Base-by-base conservation (phyloP, 345 rosid species). In the Pugionium cornutum region DNA sequence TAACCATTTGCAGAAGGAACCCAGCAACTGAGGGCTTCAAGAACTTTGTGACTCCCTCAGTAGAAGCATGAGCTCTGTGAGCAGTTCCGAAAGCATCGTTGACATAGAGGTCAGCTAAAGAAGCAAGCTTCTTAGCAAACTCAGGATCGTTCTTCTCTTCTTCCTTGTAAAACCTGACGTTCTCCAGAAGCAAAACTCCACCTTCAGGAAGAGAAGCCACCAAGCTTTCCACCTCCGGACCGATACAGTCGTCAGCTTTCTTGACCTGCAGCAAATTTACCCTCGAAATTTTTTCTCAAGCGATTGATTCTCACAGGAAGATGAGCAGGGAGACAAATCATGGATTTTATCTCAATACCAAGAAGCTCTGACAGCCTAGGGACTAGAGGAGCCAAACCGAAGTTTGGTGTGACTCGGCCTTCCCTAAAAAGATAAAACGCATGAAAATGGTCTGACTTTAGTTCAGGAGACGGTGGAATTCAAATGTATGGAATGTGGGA, bases 141-240 rank as follows among this genome's bases (percentile, higher is more conserved):
- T 87, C 98, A 4, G 98, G 96, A 3, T 89, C 98, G 45, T 91
- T 91, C 83, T 91, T 91, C 81, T 91, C 98, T 80, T 91, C 98
- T 55, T 89, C 96, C 84, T 83, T 89, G 74, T 91, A 68, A 78
- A 91, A 91, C 75, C 96, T 82, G 49, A 88, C 96, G 46, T 91
- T 91, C 79, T 91, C 98, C 48, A 91, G 89, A 36, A 91, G 89
- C 71, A 91, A 36, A 52, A 84, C 95, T 34, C 91, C 87, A 33
- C 98, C 98, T 49, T 85, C 80, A 1, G 88, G 88, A 30, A 82
- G 63, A 74, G 73, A 79, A 37, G 89, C 84, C 42, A 84, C 96
- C 80, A 89, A 18, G 59, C 81, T 84, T 73, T 76, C 86, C 58
- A 86, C 98, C 65, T 91, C 90, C 67, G 62, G 84, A 46, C 96